Evolutionary conservation across 805 yeast genomes (phyloP), one percentile per base, ranked within the genome.

Genomic region (Wickerhamiella alocasiicola): DNA sequence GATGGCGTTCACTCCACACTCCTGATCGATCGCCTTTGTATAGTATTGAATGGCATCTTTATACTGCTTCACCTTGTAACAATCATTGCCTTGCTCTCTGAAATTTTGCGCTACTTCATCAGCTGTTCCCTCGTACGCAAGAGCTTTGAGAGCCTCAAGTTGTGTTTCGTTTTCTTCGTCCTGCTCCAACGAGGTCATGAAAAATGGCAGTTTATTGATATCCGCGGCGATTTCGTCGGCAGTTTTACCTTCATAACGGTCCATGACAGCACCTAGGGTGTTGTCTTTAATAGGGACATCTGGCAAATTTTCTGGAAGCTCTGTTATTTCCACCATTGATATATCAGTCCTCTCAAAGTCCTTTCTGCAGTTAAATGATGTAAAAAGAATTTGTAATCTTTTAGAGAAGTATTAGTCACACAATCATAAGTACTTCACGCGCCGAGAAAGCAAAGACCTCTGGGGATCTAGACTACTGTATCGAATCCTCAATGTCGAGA

Each of bases 41-140:
- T 91, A 91, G 53, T 66, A 78, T 41, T 74, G 79, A 31, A 82
- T 65, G 0, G 98, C 98, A 47, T 74, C 74, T 42, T 72, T 69
- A 61, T 71, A 91, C 51, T 77, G 74, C 51, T 78, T 82, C 7
- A 64, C 64, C 56, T 74, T 78, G 62, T 70, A 91, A 44, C 81
- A 71, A 12, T 84, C 96, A 57, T 93, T 91, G 5, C 98, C 99
- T 56, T 88, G 96, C 46, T 72, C 77, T 48, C 85, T 84, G 65
- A 87, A 91, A 54, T 85, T 87, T 18, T 73, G 68, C 3, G 96
- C 96, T 26, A 85, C 66, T 54, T 91, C 98, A 52, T 80, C 77
- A 0, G 96, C 95, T 47, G 84, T 94, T 33, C 97, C 98, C 37
- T 91, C 98, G 55, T 83, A 85, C 0, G 93, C 95, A 50, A 91